Percentiles rank a stretch among this genome's conserved stretches.
phyloP scores from a whole-genome alignment of 768 basidiomycete genomes.

The Cyclocybe cylindracea region DNA sequence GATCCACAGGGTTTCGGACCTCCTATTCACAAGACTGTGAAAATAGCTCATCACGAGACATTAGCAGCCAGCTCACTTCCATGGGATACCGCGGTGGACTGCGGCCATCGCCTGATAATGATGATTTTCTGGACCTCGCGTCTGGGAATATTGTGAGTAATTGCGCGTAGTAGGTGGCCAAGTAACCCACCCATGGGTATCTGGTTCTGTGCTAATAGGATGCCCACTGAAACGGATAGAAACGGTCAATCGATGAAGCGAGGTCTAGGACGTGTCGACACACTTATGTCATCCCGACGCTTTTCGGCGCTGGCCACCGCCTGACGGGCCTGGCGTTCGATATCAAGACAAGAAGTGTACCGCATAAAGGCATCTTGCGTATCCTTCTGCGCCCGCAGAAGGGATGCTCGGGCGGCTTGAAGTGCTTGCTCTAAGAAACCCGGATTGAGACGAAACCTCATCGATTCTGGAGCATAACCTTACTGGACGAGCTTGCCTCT shows the following conservation, averaged over 20 bases:
- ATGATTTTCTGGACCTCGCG: slow-evolving; percentile 51
- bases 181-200: slow-evolving; percentile 29
- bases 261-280: slow-evolving; percentile 11
- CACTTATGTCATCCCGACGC: slow-evolving; percentile 67
- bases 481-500: slow-evolving; percentile 64
- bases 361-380: slow-evolving; percentile 71
- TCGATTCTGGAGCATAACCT: slow-evolving; percentile 20
- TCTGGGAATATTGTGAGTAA: slow-evolving; percentile 29
- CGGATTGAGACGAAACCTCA: slow-evolving; percentile 19
- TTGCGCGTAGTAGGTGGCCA: slow-evolving; percentile 8
- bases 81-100: slow-evolving; percentile 47
- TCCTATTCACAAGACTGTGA: slow-evolving; percentile 25
- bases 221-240: slow-evolving; percentile 37
- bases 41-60: slow-evolving; percentile 4
- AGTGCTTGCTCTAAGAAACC: slow-evolving; percentile 54
- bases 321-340: slow-evolving; percentile 65
- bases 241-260: slow-evolving; percentile 7
- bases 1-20: slow-evolving; percentile 39
- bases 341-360: slow-evolving; percentile 69
- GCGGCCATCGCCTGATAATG: slow-evolving; percentile 47
- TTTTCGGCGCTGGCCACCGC: slow-evolving; percentile 66
- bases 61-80: slow-evolving; percentile 31
- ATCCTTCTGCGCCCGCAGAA: slow-evolving; percentile 68
- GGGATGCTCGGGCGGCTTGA: slow-evolving; percentile 57
- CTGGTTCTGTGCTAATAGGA: slow-evolving; percentile 48